Conservation (phyloP, 1,284 basidiomycete genomes). For the Mrakiaceae sp. region DNA sequence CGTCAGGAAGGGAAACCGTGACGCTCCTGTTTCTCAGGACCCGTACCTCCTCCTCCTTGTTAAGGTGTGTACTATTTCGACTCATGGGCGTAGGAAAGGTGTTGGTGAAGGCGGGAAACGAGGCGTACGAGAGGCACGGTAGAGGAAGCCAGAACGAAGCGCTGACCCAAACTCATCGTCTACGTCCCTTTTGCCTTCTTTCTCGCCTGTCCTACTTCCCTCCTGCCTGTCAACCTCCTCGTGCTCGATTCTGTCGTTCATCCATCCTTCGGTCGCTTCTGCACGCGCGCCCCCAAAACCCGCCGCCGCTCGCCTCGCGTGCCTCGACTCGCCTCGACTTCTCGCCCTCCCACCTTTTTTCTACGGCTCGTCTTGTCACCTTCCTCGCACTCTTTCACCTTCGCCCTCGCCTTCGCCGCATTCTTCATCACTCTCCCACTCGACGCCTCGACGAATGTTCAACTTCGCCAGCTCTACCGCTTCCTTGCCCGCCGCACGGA, state of each 20-base stretch:
- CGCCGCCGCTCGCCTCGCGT: no score
- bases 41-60: slow-evolving; percentile 96
- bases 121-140: no score
- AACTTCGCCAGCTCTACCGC: slow-evolving; percentile 69
- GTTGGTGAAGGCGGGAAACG: no score
- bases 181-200: not conserved
- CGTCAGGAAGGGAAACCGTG: slow-evolving; percentile 95
- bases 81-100: no score
- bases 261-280: not conserved
- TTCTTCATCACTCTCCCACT: not conserved
- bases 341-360: not conserved
- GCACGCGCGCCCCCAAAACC: no score
- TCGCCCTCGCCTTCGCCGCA: not conserved
- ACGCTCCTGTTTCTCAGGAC: slow-evolving; percentile 96
- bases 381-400: not conserved
- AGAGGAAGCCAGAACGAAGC: no score
- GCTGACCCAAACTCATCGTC: no score
- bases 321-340: not conserved
- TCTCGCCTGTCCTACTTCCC: not conserved
- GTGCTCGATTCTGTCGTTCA: not conserved
- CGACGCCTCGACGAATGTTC: not conserved
- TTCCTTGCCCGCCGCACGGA: slow-evolving; percentile 98
- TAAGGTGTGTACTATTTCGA: slow-evolving; percentile 52
- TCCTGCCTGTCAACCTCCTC: no score
- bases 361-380: not conserved